Evolutionary conservation across 2,329 filamentous ascomycete genomes (phyloP).

Genomic region (Fusarium globosum): DNA sequence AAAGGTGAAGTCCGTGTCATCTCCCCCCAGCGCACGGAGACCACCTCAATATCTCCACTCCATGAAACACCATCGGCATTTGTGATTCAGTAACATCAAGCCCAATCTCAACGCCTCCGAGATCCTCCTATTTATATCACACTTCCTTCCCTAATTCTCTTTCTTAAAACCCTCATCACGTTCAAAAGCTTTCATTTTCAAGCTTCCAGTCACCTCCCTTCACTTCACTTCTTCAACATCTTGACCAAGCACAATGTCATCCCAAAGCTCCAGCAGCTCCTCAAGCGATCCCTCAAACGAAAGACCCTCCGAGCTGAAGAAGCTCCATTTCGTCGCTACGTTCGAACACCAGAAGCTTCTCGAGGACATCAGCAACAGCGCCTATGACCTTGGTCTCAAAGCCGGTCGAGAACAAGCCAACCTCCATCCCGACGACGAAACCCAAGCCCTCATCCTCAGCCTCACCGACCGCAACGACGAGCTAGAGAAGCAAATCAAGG

Average conservation of each 20-base stretch:
- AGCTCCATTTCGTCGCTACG: background rate
- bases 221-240: background rate
- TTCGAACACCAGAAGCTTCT: background rate
- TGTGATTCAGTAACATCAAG: background rate
- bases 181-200: background rate
- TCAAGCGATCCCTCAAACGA: background rate
- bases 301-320: background rate
- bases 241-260: background rate
- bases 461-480: background rate
- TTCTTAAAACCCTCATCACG: fast-evolving
- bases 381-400: background rate
- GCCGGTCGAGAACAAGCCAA: background rate
- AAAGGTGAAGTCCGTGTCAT: fast-evolving
- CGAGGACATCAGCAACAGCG: background rate
- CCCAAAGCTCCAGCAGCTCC: background rate
- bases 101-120: no score
- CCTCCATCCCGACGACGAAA: background rate
- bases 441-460: background rate
- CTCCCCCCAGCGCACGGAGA: fast-evolving
- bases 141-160: fast-evolving
- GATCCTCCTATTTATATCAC: background rate
- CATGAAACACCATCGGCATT: fast-evolving
- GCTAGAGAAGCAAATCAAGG: background rate
- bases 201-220: background rate
- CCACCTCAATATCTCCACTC: fast-evolving